These are phyloP conservation scores for Coemansia sp. DNA, from an alignment of 192 early-diverging fungal genomes.

Conservation along the genomic window DNA sequence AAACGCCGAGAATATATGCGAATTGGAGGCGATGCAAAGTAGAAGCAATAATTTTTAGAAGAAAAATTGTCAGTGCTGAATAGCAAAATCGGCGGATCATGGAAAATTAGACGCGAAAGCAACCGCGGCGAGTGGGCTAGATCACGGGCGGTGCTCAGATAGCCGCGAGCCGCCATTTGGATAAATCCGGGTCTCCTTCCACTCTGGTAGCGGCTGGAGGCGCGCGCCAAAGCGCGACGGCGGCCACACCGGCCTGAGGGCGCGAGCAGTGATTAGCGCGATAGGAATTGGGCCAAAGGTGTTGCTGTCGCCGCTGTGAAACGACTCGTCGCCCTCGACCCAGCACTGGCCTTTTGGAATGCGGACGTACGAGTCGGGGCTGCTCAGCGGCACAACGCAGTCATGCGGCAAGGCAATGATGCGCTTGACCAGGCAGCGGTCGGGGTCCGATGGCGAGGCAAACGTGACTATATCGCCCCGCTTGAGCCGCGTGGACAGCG, in stretches of 20 bases:
- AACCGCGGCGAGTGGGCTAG: neutral
- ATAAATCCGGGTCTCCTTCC: conserved; percentile 38
- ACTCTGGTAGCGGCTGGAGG: conserved; percentile 30
- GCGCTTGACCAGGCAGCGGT: conserved; percentile 72
- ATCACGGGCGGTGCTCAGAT: neutral
- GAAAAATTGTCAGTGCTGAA: neutral
- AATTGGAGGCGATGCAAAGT: neutral
- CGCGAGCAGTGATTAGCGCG: conserved; percentile 61
- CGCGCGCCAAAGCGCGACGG: conserved; percentile 59
- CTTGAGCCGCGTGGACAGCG: conserved; percentile 24
- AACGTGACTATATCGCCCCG: conserved; percentile 69
- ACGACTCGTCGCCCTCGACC: conserved; percentile 83
- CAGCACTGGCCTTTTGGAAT: conserved; percentile 79
- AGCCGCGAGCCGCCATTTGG: conserved; percentile 13
- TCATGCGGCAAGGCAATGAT: conserved; percentile 82
- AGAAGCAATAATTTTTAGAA: neutral
- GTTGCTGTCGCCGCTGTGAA: conserved; percentile 79
- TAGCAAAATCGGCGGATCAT: neutral
- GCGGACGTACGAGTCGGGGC: conserved; percentile 42
- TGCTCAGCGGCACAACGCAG: conserved; percentile 40
- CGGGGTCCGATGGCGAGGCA: conserved; percentile 65
- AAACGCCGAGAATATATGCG: neutral
- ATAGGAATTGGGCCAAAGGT: conserved; percentile 71
- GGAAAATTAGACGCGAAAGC: neutral
- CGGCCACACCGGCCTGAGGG: conserved; percentile 64